phyloP scores from a whole-genome alignment of 805 yeast genomes.

The Cyberlindnera maritima region DNA sequence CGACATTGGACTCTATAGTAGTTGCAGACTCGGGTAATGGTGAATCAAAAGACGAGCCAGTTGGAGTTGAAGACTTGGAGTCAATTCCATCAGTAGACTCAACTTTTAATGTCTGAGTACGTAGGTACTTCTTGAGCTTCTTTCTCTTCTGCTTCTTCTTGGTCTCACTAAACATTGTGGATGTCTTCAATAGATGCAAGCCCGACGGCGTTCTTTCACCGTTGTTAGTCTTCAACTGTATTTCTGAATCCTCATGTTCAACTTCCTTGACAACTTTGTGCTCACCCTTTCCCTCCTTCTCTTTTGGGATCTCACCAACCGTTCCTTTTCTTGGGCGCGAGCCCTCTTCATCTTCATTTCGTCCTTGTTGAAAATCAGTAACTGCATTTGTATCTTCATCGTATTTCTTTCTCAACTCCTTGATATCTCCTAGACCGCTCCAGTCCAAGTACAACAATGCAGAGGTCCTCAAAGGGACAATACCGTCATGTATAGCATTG shows the following conservation, averaged over 20 bases:
- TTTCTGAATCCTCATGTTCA: neutral
- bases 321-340: conserved; percentile 26
- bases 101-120: conserved; percentile 23
- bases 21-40: neutral
- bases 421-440: conserved; percentile 61
- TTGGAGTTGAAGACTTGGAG: no score
- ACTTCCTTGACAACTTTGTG: neutral
- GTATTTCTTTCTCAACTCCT: conserved; percentile 25
- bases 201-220: conserved; percentile 1
- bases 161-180: conserved; percentile 5
- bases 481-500: conserved; percentile 88
- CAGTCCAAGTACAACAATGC: conserved; percentile 85
- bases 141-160: conserved; percentile 11
- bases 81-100: neutral
- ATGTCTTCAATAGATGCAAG: neutral
- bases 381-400: conserved; percentile 14
- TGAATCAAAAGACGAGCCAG: neutral
- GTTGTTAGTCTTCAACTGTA: neutral
- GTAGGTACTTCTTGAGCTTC: conserved; percentile 20
- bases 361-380: neutral
- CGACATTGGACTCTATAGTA: neutral
- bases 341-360: neutral
- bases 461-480: conserved; percentile 90
- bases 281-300: conserved; percentile 4
- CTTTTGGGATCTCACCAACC: conserved; percentile 17